Evolutionary conservation across 2,329 filamentous ascomycete genomes (phyloP), one percentile per base, ranked within the genome.

Genomic region (Orbilia oligospora): DNA sequence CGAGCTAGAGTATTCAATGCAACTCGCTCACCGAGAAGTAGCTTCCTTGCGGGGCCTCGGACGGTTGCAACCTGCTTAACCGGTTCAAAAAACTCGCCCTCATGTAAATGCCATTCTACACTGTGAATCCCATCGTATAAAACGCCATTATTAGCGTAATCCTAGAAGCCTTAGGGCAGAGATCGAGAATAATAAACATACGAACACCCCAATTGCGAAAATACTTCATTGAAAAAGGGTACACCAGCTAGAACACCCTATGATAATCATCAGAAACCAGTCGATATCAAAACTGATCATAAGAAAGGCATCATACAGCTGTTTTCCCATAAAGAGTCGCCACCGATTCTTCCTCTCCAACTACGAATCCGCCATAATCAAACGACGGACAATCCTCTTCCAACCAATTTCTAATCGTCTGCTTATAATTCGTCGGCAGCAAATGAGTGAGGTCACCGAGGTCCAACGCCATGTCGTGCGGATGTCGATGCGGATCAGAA

Each of bases 291-390:
- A 12, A 63, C 56, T 5, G 46, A 33, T 55, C 10, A 69, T 16
- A 55, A 48, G 24, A 27, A 44, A 20, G n/a, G 3, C 8, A 18
- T 44, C 65, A 79, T 86, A 85, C 64, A 2, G 87, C 84, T n/a
- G 89, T 90, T 84, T 92, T 93, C 78, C 88, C 90, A 85, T 89
- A 91, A 46, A 93, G 88, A 3, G 89, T 91, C 20, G 91, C 91
- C 14, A 87, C 89, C 75, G 89, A 89, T 8, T 86, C 85, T 30
- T 85, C 86, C 46, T 92, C 89, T 80, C 96, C 96, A 24, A 99
- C 96, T 5, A 99, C 96, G 85, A 97, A 99, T 78, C 96, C 96
- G 83, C 93, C 96, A 84, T 97, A 97, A 87, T 99, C 96, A 85
- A 97, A 95, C 67, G 93, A 96, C 3, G 96, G 96, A 2, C 94